Base-by-base conservation (phyloP, 164 flowering plant species). In the Stephania cephalantha region DNA sequence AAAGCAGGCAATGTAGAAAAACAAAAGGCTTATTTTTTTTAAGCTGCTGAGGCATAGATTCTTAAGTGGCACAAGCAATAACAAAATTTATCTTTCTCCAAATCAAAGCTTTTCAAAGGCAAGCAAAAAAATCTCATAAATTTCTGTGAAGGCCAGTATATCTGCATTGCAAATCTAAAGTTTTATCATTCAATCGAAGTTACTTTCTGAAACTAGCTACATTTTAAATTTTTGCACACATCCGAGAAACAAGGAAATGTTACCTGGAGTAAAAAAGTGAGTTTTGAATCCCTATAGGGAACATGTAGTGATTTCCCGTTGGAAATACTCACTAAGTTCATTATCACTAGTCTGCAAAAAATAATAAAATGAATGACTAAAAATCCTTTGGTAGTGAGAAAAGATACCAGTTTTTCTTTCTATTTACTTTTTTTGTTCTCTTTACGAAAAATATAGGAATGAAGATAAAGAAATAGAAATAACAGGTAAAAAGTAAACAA, bases 251-350 rank as follows among this genome's bases (percentile, higher is more conserved):
- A 61, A n/a, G 66, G 22, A 61, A 50, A 15, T 63, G 18, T 10
- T 78, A 96, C 99, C 98, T 96, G 99, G 85, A 96, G 97, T 84
- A 96, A 80, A 90, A 96, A 96, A 50, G 99, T 96, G 64, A 96
- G 91, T 81, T 94, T 96, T 55, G 99, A 96, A 88, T 96, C 99
- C 10, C 99, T 85, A 79, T 96, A 96, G 69, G 99, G 99, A 78
- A 96, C 97, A 86, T 96, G 99, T 8, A 73, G 92, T 9, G 98
- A 86, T 77, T 90, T 96, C 70, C 99, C 99, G 81, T 94, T 92
- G 48, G 98, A 91, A 55, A 94, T 76, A 72, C 80, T 92, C 71
- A 94, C 96, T 74, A 96, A 90, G 78, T 92, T 94, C 99, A 96
- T 96, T 63, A 96, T 96, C 46, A 96, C 99, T 77, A 94, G 90